Evolutionary conservation across 2,329 filamentous ascomycete genomes (phyloP).

Genomic region (Magnaporthales sp.): DNA sequence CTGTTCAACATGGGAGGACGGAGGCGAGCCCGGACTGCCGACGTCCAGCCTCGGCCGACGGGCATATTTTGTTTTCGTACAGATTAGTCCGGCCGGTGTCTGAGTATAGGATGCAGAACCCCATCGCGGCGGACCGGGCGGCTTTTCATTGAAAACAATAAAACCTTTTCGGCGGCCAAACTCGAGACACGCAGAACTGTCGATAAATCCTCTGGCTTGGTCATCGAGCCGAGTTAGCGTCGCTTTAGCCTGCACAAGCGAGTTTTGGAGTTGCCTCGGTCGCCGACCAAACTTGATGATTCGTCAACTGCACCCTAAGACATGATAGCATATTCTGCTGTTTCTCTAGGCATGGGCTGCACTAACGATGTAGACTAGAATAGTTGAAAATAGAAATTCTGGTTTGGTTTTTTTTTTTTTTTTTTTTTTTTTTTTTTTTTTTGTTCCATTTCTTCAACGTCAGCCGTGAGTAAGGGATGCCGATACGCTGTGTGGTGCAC

Average conservation of each 20-base stretch:
- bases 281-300: background rate
- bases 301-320: background rate
- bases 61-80: background rate
- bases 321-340: background rate
- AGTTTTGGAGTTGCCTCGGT: background rate
- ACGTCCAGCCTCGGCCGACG: background rate
- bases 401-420: background rate
- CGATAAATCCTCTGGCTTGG: background rate
- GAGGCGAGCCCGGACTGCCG: background rate
- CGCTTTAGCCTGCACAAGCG: background rate
- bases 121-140: no score
- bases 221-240: background rate
- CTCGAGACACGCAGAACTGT: background rate
- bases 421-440: background rate
- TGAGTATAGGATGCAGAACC: background rate
- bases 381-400: background rate
- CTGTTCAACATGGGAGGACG: background rate
- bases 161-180: background rate
- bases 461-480: background rate
- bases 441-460: background rate
- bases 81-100: background rate
- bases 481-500: background rate
- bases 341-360: background rate
- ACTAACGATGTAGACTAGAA: background rate
- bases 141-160: background rate